These are phyloP conservation scores for Styphnolobium japonicum DNA, from an alignment of 306 rosid genomes.

Conservation along the genomic window DNA sequence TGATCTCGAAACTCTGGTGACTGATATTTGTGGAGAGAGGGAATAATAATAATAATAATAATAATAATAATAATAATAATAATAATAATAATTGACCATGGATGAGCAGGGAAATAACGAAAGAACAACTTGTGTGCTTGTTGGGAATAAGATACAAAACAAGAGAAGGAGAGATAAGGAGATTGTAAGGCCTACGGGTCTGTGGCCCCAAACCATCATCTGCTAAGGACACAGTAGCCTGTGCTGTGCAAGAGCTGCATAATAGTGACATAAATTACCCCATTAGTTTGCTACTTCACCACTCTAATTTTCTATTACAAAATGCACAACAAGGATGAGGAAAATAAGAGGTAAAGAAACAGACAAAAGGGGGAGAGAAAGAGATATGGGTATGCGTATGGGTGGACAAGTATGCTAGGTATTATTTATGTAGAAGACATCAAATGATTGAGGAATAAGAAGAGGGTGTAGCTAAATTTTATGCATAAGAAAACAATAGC, in stretches of 20 bases:
- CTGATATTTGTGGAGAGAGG: too few relatives aligned
- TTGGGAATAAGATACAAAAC: slow-evolving; percentile 46
- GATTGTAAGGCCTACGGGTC: slow-evolving; percentile 36
- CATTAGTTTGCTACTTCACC: neutral
- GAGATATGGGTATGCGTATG: slow-evolving; percentile 56
- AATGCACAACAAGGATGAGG: neutral
- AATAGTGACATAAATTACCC: slow-evolving; percentile 44
- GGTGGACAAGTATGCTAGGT: slow-evolving; percentile 45
- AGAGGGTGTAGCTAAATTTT: slow-evolving; percentile 22
- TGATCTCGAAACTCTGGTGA: too few relatives aligned
- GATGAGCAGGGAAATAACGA: slow-evolving; percentile 28
- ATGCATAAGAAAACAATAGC: slow-evolving; percentile 36
- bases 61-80: too few relatives aligned
- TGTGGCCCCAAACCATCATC: slow-evolving; percentile 50
- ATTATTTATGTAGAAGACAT: slow-evolving; percentile 49
- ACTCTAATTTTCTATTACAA: neutral
- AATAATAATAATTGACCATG: neutral
- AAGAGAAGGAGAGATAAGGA: slow-evolving; percentile 50
- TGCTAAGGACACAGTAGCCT: slow-evolving; percentile 45
- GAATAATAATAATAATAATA: too few relatives aligned
- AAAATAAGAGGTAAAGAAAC: slow-evolving; percentile 15
- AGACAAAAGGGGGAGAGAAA: slow-evolving; percentile 32
- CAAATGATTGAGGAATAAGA: slow-evolving; percentile 49
- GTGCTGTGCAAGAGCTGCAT: slow-evolving; percentile 47
- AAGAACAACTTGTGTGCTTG: slow-evolving; percentile 38